Evolutionary conservation across 495 filamentous ascomycete species (phyloP).

Genomic region (Penicillium herquei): DNA sequence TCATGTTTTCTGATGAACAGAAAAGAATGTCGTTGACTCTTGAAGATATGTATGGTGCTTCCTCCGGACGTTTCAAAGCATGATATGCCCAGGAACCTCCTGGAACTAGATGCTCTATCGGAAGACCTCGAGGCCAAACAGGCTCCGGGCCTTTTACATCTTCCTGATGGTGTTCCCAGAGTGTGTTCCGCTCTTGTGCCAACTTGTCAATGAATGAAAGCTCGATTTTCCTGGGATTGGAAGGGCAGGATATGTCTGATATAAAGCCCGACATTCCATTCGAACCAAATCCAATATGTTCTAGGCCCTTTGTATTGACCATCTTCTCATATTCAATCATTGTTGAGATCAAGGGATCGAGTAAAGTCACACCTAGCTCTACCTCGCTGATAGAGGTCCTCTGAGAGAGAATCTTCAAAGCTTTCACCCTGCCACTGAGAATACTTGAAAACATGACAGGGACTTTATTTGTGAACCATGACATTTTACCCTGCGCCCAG

Average conservation of each 20-base stretch:
- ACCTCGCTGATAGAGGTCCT: not conserved
- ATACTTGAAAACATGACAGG: not conserved
- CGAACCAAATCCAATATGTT: not conserved
- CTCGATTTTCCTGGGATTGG: not conserved
- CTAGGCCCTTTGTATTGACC: not conserved
- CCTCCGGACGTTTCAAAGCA: not conserved
- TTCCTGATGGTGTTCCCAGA: not conserved
- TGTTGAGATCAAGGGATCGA: not conserved
- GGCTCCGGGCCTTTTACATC: not conserved
- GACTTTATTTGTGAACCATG: not conserved
- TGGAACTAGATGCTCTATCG: not conserved
- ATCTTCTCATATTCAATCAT: not conserved
- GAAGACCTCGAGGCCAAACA: slow-evolving; percentile 2
- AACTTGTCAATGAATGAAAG: not conserved
- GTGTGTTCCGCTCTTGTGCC: not conserved
- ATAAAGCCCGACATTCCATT: not conserved
- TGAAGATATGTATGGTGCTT: not conserved
- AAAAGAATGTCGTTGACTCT: not conserved
- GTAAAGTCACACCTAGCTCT: not conserved
- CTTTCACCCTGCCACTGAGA: not conserved
- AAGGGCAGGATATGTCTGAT: not conserved
- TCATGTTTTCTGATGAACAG: not conserved
- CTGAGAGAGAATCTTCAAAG: not conserved
- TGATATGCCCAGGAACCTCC: not conserved
- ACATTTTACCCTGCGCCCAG: not conserved